phyloP scores from a whole-genome alignment of 805 yeast species.

The Nematodospora valgi region DNA sequence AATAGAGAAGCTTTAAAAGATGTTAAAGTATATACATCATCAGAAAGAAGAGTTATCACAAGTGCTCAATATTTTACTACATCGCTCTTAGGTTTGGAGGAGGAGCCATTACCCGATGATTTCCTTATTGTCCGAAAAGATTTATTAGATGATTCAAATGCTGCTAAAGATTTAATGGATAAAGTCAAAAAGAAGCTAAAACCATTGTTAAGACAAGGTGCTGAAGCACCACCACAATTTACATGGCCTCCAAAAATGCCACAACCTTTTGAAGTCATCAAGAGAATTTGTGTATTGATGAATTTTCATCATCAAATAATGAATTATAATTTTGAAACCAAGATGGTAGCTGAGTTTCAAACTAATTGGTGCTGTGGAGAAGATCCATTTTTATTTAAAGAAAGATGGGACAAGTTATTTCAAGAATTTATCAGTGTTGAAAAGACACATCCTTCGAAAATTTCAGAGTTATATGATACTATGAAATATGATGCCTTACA shows the following conservation, averaged over 20 bases:
- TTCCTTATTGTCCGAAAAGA: slow-evolving; percentile 83
- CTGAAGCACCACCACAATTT: slow-evolving; percentile 95
- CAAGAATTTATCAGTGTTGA: slow-evolving; percentile 89
- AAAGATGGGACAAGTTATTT: slow-evolving; percentile 96
- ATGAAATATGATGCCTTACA: slow-evolving; percentile 98
- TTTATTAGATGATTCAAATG: slow-evolving; percentile 91
- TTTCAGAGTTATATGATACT: slow-evolving; percentile 94
- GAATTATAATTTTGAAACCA: slow-evolving; percentile 71
- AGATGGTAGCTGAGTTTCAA: slow-evolving; percentile 68
- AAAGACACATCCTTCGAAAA: slow-evolving; percentile 95
- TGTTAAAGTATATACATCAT: slow-evolving; percentile 82
- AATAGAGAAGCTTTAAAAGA: slow-evolving; percentile 82
- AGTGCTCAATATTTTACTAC: slow-evolving; percentile 86
- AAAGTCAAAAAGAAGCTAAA: slow-evolving; percentile 94
- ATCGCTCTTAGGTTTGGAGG: slow-evolving; percentile 60
- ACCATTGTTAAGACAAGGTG: slow-evolving; percentile 90
- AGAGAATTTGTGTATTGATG: slow-evolving; percentile 93
- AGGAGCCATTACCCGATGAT: slow-evolving; percentile 59
- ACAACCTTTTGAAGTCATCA: slow-evolving; percentile 90
- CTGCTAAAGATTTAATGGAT: slow-evolving; percentile 97
- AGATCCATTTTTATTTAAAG: slow-evolving; percentile 84
- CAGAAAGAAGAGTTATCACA: slow-evolving; percentile 92
- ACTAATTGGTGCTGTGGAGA: slow-evolving; percentile 95
- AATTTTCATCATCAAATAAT: slow-evolving; percentile 81
- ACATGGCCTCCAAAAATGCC: slow-evolving; percentile 99